Percentiles rank a stretch among this genome's conserved stretches.
Conservation (phyloP, 805 yeast genomes). For the Candida ascalaphidarum region DNA sequence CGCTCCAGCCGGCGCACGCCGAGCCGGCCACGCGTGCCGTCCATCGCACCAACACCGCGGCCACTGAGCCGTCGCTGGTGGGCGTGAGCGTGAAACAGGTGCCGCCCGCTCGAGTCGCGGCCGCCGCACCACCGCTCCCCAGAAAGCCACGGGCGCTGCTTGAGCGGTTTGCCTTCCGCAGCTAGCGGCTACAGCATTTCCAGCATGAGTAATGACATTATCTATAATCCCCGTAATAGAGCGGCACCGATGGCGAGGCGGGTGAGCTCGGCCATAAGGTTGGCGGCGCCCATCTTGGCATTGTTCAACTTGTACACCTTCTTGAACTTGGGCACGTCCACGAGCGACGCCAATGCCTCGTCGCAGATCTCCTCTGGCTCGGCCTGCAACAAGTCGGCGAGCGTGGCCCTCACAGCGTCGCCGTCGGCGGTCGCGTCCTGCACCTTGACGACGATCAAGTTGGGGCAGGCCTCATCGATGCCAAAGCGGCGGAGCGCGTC, state of each 20-base stretch:
- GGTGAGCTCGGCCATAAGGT: slow-evolving; percentile 20
- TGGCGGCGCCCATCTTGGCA: slow-evolving; percentile 9
- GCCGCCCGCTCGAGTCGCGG: too few relatives aligned
- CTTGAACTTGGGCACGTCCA: slow-evolving; percentile 21
- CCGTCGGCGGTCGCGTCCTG: slow-evolving; percentile 9
- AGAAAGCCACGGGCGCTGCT: too few relatives aligned
- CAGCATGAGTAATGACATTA: too few relatives aligned
- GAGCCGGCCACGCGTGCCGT: too few relatives aligned
- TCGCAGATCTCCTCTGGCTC: slow-evolving; percentile 12
- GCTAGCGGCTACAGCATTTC: too few relatives aligned
- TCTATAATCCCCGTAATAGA: slow-evolving; percentile 36
- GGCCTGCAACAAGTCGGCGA: slow-evolving; percentile 7
- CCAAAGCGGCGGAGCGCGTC: slow-evolving; percentile 72
- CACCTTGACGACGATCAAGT: slow-evolving; percentile 46
- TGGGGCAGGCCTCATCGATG: slow-evolving; percentile 38
- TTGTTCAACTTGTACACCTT: slow-evolving; percentile 30
- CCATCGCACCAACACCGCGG: too few relatives aligned
- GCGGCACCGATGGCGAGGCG: slow-evolving; percentile 40
- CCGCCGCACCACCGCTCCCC: too few relatives aligned
- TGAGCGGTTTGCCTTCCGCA: too few relatives aligned
- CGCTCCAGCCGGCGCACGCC: too few relatives aligned
- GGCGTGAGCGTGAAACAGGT: too few relatives aligned
- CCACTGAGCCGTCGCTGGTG: too few relatives aligned
- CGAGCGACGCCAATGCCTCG: slow-evolving; percentile 9
- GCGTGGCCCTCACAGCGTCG: not conserved